Evolutionary conservation across 1,139 yeast genomes (phyloP), one percentile per base, ranked within the genome.

Genomic region (Candida labiduridarum): DNA sequence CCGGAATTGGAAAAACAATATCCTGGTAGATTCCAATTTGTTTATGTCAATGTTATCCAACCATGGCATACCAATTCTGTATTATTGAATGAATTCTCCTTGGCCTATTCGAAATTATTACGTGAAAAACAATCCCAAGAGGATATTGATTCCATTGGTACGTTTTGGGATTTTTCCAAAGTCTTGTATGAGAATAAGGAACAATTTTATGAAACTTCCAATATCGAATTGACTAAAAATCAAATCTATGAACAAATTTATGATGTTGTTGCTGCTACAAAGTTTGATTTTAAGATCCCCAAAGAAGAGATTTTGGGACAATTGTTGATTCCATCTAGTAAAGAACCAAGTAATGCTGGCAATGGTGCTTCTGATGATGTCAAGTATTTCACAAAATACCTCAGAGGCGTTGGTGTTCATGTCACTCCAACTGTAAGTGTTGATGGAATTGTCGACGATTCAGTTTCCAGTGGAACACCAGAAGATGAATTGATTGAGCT

Each of bases 51-150:
- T 58, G 90, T 85, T 34, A 74, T 87, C 36, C 96, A 89, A 67
- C 94, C 95, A 56, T 89, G 96, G 96, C 96, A 89, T 64, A 85
- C 94, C 31, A 79, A 82, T 49, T 85, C 92, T 1, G 78, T 80
- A 9, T 70, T 82, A 45, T 74, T 85, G 44, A 85, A 87, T 62
- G 97, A 90, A 61, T 87, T 89, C 42, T 79, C 87, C 0, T 67
- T 90, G 43, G 94, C 85, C 0, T 84, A 87, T 31, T 87, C 88
- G 10, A 72, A 74, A 51, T 65, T 85, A 46, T 77, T 78, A 29
- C 84, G 91, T 9, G 76, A 72, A 6, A 52, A 55, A 0, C 44
- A 39, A 16, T 11, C 27, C 9, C 46, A 50, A 16, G 58, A 50
- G 8, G 46, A 48, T 8, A 61, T 56, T 10, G 57, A 60, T 41